These are phyloP conservation scores for Podospora tetraspora DNA, from an alignment of 495 filamentous ascomycete genomes.

Conservation along the genomic window DNA sequence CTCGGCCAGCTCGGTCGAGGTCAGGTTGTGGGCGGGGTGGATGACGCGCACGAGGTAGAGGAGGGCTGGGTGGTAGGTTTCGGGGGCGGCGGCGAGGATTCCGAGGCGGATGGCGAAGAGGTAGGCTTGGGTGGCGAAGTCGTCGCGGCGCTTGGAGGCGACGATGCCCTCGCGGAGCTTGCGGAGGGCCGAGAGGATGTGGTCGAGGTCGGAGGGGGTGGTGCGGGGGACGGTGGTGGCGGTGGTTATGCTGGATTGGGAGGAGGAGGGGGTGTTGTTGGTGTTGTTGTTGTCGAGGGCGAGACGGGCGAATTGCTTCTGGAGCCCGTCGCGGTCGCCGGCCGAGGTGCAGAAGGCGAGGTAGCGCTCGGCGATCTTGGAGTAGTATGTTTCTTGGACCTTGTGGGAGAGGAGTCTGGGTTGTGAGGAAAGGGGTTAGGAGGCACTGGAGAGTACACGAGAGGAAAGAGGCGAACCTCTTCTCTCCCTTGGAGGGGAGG, in stretches of 20 bases:
- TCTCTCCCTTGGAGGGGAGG: conserved; percentile 85
- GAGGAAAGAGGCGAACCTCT: conserved; percentile 18
- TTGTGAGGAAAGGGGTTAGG: conserved; percentile 15
- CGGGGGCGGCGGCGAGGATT: conserved; percentile 70
- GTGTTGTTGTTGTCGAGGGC: conserved; percentile 30
- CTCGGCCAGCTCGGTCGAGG: conserved; percentile 65
- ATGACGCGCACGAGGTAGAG: conserved; percentile 68
- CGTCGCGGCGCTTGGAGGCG: conserved; percentile 60
- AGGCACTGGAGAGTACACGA: conserved; percentile 14
- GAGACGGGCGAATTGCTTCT: conserved; percentile 66
- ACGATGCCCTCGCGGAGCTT: conserved; percentile 89
- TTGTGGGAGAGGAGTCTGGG: conserved; percentile 68
- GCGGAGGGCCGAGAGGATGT: conserved; percentile 66
- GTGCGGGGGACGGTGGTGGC: conserved; percentile 3
- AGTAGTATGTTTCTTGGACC: conserved; percentile 76
- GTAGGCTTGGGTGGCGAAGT: conserved; percentile 64
- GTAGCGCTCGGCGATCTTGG: conserved; percentile 79
- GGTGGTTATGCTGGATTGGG: conserved; percentile 8
- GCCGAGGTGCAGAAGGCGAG: conserved; percentile 74
- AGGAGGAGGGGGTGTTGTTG: conserved; percentile 1
- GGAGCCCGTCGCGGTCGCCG: conserved; percentile 60
- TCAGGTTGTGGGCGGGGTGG: conserved; percentile 59
- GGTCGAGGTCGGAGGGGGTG: conserved; percentile 37
- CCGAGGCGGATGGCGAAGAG: conserved; percentile 78
- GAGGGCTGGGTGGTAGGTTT: conserved; percentile 86